Conservation (phyloP, 305 asterid species). For the Fraxinus xanthoxyloides region DNA sequence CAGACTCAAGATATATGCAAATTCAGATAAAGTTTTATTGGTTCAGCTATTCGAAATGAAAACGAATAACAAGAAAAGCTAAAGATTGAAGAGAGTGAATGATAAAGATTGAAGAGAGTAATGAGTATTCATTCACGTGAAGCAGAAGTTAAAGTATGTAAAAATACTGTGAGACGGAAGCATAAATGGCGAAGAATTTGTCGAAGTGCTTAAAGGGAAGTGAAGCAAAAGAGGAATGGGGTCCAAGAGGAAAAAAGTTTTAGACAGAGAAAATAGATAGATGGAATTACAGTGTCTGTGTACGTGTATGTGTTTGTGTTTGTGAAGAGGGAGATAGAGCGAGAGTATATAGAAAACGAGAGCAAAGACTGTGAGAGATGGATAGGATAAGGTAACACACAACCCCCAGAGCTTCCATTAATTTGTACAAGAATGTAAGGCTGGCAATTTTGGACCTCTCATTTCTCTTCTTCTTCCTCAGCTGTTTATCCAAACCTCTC, state of each 20-base stretch:
- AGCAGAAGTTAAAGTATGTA: constrained; percentile 8
- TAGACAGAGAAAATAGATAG: neutral
- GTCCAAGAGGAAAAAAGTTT: constrained; percentile 7
- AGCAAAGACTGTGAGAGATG: constrained; percentile 15
- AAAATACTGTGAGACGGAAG: neutral
- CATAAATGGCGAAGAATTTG: constrained; percentile 6
- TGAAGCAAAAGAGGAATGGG: constrained; percentile 16
- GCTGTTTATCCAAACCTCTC: constrained; percentile 6
- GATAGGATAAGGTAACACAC: constrained; percentile 75
- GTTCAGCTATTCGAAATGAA: neutral
- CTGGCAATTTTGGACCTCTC: constrained; percentile 56
- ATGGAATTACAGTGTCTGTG: neutral
- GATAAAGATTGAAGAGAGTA: neutral
- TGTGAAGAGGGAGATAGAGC: neutral
- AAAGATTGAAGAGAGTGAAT: neutral
- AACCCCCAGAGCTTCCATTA: constrained; percentile 29
- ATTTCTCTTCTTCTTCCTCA: constrained; percentile 27
- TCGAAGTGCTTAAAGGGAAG: constrained; percentile 9
- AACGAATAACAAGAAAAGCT: neutral
- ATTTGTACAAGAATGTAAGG: constrained; percentile 45
- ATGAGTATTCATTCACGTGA: constrained; percentile 23
- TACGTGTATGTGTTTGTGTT: neutral
- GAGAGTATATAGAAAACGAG: constrained; percentile 30
- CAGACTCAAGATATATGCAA: neutral
- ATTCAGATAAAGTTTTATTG: neutral